These are phyloP conservation scores for Jasminum sambac DNA, from an alignment of 257 asterid genomes.

Conservation along the genomic window DNA sequence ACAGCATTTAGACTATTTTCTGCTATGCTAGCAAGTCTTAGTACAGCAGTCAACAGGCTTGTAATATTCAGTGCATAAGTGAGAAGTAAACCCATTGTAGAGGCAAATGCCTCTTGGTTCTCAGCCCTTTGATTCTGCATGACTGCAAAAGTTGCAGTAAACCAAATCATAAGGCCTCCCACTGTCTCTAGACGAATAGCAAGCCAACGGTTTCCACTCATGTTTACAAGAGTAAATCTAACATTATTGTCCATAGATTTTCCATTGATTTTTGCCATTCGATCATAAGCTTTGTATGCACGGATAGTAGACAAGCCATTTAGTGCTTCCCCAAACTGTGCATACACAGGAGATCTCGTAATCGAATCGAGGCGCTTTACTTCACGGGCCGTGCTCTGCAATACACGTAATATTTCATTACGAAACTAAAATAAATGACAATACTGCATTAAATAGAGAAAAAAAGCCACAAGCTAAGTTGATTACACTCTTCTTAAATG, in stretches of 20 bases:
- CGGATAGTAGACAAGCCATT: conserved; percentile 90
- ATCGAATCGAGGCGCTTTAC: conserved; percentile 92
- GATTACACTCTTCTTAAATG: conserved; percentile 2
- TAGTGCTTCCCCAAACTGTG: conserved; percentile 95
- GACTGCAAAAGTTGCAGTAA: conserved; percentile 95
- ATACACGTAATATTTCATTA: conserved; percentile 20
- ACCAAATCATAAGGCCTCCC: conserved; percentile 97
- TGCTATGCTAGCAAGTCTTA: conserved; percentile 89
- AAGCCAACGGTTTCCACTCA: conserved; percentile 98
- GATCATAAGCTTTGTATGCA: conserved; percentile 93
- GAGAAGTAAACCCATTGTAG: conserved; percentile 96
- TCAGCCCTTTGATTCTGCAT: conserved; percentile 85
- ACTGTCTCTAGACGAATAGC: conserved; percentile 85
- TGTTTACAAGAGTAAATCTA: conserved; percentile 82
- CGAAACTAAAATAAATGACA: conserved; percentile 14
- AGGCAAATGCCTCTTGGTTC: conserved; percentile 86
- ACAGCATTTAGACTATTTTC: conserved; percentile 94
- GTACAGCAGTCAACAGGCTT: conserved; percentile 70
- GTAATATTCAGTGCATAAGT: conserved; percentile 89
- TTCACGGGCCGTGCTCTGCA: conserved; percentile 97
- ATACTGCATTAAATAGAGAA: not conserved
- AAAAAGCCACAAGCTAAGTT: not conserved
- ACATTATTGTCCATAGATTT: conserved; percentile 86
- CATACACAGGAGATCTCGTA: conserved; percentile 94
- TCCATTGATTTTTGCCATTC: conserved; percentile 86